phyloP scores from a whole-genome alignment of 1,284 basidiomycete genomes.

The Chiua sp. region DNA sequence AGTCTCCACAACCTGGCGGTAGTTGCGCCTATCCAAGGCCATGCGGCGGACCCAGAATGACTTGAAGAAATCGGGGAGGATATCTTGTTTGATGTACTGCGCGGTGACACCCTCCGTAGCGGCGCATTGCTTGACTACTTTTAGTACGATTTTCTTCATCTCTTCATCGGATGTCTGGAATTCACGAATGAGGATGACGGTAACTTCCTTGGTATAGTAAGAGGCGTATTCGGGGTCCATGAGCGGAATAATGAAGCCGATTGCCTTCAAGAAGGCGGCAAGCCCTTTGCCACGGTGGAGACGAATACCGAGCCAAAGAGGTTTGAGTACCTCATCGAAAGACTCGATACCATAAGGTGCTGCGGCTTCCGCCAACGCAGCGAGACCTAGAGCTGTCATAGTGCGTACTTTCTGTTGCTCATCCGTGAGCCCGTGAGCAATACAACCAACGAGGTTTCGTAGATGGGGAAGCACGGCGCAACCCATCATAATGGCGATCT shows the following conservation, averaged over 20 bases:
- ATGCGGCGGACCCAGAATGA: conserved; percentile 98
- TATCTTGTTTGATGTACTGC: conserved; percentile 95
- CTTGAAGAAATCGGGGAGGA: conserved; percentile 99
- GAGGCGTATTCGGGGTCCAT: conserved; percentile 99
- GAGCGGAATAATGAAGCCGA: conserved; percentile 99
- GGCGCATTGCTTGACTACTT: conserved; percentile 99
- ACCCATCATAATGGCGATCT: conserved; percentile 99
- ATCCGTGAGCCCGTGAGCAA: conserved; percentile 95
- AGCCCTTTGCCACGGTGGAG: conserved; percentile 98
- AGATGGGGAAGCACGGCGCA: conserved; percentile 98
- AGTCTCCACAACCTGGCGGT: conserved; percentile 97
- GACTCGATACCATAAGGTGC: conserved; percentile 99
- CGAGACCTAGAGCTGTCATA: conserved; percentile 97
- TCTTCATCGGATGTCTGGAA: conserved; percentile 99
- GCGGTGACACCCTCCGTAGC: conserved; percentile 97
- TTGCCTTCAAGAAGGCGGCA: conserved; percentile 98
- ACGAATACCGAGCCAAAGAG: conserved; percentile 97
- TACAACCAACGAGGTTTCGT: conserved; percentile 95
- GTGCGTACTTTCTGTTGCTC: conserved; percentile 99
- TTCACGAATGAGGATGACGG: conserved; percentile 97
- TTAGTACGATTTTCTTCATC: conserved; percentile 99
- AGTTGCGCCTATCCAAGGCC: conserved; percentile 97
- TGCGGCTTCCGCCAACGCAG: conserved; percentile 95
- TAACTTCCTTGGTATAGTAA: conserved; percentile 98
- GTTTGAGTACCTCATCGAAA: conserved; percentile 98